These are phyloP conservation scores for Millerozyma acaciae DNA, from an alignment of 805 yeast genomes.

Conservation along the genomic window DNA sequence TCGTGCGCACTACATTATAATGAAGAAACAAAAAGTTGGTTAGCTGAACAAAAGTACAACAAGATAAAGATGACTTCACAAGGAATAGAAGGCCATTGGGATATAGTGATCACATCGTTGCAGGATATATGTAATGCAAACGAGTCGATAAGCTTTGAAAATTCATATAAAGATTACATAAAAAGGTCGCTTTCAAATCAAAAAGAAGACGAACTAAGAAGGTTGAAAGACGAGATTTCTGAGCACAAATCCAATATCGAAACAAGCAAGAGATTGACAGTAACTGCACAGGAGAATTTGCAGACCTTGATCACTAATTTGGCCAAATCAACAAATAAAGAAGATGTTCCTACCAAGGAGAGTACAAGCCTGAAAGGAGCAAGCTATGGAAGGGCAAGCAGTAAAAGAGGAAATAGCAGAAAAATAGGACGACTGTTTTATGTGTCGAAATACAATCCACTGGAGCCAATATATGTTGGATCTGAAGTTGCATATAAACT, in stretches of 20 bases:
- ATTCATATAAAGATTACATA: slow-evolving; percentile 21
- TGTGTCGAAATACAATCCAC: slow-evolving; percentile 56
- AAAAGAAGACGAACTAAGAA: slow-evolving; percentile 35
- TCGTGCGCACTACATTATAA: no score
- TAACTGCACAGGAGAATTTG: slow-evolving; percentile 44
- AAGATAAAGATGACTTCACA: slow-evolving; percentile 5
- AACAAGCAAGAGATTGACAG: slow-evolving; percentile 39
- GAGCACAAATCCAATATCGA: slow-evolving; percentile 58
- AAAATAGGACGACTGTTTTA: slow-evolving; percentile 44
- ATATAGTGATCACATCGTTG: slow-evolving; percentile 57
- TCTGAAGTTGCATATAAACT: slow-evolving; percentile 88
- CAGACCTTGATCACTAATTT: slow-evolving; percentile 37
- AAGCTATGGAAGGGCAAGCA: slow-evolving; percentile 6
- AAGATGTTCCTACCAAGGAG: slow-evolving; percentile 9
- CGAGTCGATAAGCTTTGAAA: slow-evolving; percentile 51
- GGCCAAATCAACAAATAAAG: slow-evolving; percentile 14
- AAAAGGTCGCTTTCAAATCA: slow-evolving; percentile 16
- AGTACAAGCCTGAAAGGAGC: slow-evolving; percentile 3
- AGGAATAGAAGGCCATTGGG: slow-evolving; percentile 63
- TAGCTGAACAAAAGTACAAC: no score
- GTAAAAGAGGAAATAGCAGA: slow-evolving; percentile 14
- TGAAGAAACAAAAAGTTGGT: no score
- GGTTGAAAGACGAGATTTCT: slow-evolving; percentile 37
- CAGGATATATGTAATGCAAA: slow-evolving; percentile 67
- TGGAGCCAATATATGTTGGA: slow-evolving; percentile 56